Percentiles rank a stretch among this genome's conserved stretches.
These are phyloP conservation scores for Lathyrus aphaca DNA, from an alignment of 306 rosid genomes.

Conservation along the genomic window DNA sequence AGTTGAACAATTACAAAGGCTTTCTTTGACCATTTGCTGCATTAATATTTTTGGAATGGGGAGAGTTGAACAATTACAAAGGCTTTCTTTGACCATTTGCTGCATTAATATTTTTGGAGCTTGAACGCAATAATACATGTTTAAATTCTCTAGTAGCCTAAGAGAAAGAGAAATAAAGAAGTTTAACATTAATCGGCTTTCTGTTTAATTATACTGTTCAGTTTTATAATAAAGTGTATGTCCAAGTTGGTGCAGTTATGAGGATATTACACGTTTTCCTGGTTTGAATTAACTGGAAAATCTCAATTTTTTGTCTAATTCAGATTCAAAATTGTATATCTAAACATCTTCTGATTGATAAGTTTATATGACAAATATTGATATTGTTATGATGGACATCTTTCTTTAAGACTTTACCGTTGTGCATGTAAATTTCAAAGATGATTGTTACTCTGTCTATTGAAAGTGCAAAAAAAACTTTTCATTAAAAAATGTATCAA, in stretches of 20 bases:
- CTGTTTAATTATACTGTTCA: not conserved
- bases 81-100: conserved; percentile 59
- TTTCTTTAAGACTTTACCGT: no score
- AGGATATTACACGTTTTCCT: not conserved
- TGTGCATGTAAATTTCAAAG: no score
- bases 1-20: conserved; percentile 72
- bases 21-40: conserved; percentile 50
- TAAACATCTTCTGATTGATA: not conserved
- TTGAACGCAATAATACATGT: not conserved
- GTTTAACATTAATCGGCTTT: conserved; percentile 2
- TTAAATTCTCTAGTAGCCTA: conserved; percentile 3
- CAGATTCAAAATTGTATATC: not conserved
- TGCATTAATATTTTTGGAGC: conserved; percentile 16
- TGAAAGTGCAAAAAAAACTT: no score
- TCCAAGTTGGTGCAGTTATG: not conserved
- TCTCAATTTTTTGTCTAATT: not conserved
- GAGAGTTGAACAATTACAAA: conserved; percentile 71
- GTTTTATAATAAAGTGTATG: conserved; percentile 27
- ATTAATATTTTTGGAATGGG: conserved; percentile 12
- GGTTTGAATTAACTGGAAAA: not conserved
- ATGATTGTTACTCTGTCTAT: no score
- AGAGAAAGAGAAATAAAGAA: not conserved
- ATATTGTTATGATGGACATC: no score
- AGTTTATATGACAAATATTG: no score
- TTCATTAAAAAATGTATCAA: no score